These are phyloP conservation scores for Tagetes erecta DNA, from an alignment of 129 eudicot species.

Conservation along the genomic window DNA sequence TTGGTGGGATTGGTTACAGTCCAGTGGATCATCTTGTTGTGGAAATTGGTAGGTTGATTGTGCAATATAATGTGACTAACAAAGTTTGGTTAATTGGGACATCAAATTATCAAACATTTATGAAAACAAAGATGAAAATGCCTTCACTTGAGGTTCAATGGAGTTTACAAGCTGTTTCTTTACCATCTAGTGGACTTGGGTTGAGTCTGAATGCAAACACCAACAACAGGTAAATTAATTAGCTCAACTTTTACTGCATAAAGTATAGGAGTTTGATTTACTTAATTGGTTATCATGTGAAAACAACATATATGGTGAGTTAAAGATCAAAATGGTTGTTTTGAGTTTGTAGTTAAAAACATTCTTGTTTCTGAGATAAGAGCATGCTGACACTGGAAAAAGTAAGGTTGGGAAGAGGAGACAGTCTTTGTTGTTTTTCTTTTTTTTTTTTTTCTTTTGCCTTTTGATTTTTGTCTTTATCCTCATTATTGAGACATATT, in stretches of 20 bases:
- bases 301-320: slow-evolving; percentile 43
- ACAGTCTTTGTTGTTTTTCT: slow-evolving; percentile 39
- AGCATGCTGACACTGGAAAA: slow-evolving; percentile 49
- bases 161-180: slow-evolving; percentile 82
- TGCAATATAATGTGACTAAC: slow-evolving; percentile 45
- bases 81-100: slow-evolving; percentile 74
- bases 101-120: slow-evolving; percentile 77
- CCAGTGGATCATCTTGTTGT: slow-evolving; percentile 74
- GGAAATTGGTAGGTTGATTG: slow-evolving; percentile 73
- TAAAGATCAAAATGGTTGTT: slow-evolving; percentile 26
- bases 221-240: slow-evolving; percentile 25
- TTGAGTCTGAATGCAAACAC: slow-evolving; percentile 68
- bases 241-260: slow-evolving; percentile 13
- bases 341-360: slow-evolving; percentile 42
- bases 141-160: slow-evolving; percentile 78
- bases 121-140: slow-evolving; percentile 76
- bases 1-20: slow-evolving; percentile 37
- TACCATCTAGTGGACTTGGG: slow-evolving; percentile 80
- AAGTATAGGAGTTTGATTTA: not conserved
- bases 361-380: slow-evolving; percentile 42
- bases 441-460: slow-evolving; percentile 49
- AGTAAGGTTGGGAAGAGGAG: slow-evolving; percentile 45
- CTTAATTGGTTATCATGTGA: slow-evolving; percentile 31
- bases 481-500: slow-evolving; percentile 44
- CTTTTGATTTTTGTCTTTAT: slow-evolving; percentile 42